phyloP scores from a whole-genome alignment of 2,329 filamentous ascomycete species.

The Uncinocarpus reesii region DNA sequence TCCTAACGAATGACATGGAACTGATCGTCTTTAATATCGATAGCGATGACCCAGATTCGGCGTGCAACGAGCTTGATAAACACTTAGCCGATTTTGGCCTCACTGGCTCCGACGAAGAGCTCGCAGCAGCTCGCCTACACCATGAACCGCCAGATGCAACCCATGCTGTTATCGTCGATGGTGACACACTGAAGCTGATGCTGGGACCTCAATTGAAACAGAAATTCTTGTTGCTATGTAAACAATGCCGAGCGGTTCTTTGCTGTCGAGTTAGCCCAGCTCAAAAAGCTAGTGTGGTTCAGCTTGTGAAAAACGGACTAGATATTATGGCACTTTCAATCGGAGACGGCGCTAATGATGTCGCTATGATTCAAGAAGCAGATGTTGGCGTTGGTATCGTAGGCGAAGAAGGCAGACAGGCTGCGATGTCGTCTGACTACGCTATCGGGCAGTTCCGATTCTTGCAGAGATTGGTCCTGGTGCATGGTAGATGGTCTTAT shows the following conservation, averaged over 20 bases:
- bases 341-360: slow-evolving; percentile 89
- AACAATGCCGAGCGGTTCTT: slow-evolving; percentile 90
- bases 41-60: slow-evolving; percentile 56
- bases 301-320: slow-evolving; percentile 86
- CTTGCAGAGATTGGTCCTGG: slow-evolving; percentile 70
- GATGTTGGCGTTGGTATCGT: slow-evolving; percentile 95
- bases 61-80: slow-evolving; percentile 63
- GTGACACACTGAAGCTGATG: slow-evolving; percentile 81
- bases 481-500: slow-evolving; percentile 96
- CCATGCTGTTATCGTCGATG: slow-evolving; percentile 89
- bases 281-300: slow-evolving; percentile 93
- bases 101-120: slow-evolving; percentile 74
- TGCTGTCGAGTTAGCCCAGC: slow-evolving; percentile 95
- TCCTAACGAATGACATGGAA: slow-evolving; percentile 97
- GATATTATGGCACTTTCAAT: slow-evolving; percentile 94
- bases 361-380: slow-evolving; percentile 95
- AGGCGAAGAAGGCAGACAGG: slow-evolving; percentile 82
- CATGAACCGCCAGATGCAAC: slow-evolving; percentile 80
- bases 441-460: slow-evolving; percentile 91
- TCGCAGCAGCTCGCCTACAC: slow-evolving; percentile 65
- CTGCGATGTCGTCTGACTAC: slow-evolving; percentile 93
- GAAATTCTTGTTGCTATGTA: slow-evolving; percentile 89
- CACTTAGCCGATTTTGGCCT: slow-evolving; percentile 64
- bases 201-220: slow-evolving; percentile 73
- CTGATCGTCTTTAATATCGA: slow-evolving; percentile 79